Percentiles rank a stretch among this genome's conserved stretches.
Evolutionary conservation across 805 yeast species (phyloP).

Genomic region (Cyberlindnera samutprakarnensis): DNA sequence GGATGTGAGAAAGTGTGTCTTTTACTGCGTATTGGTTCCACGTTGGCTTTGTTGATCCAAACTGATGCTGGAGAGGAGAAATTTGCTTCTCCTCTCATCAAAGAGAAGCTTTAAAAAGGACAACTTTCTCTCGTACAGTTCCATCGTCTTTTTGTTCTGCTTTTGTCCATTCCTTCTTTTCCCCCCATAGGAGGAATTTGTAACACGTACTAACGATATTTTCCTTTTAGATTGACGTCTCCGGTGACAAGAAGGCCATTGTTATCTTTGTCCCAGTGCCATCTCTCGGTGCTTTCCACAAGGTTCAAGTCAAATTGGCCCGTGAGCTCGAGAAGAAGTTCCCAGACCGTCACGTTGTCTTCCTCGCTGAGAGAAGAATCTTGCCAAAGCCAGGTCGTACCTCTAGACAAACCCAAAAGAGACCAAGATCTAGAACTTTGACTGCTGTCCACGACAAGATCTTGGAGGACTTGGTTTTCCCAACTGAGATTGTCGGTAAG

Average conservation of each 20-base stretch:
- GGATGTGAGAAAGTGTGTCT: not conserved
- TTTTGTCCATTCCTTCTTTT: not conserved
- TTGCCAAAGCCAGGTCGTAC: conserved; percentile 98
- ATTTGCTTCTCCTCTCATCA: too few species aligned
- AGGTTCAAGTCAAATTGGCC: conserved; percentile 94
- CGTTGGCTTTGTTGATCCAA: too few species aligned
- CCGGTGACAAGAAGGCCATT: conserved; percentile 98
- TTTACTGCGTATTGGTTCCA: too few species aligned
- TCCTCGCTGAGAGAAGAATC: conserved; percentile 99
- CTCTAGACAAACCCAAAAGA: conserved; percentile 91
- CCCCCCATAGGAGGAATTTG: conserved; percentile 6
- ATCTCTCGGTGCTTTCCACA: conserved; percentile 86
- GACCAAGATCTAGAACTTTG: conserved; percentile 99
- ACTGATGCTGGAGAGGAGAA: too few species aligned
- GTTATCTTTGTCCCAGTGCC: conserved; percentile 98
- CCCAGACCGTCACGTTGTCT: conserved; percentile 99
- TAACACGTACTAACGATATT: conserved; percentile 15
- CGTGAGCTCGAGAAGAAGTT: conserved; percentile 99
- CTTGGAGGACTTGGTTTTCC: conserved; percentile 99
- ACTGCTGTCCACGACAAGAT: conserved; percentile 97
- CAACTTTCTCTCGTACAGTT: too few species aligned
- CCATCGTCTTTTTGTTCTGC: too few species aligned
- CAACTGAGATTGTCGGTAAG: conserved; percentile 98
- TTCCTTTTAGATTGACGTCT: conserved; percentile 82
- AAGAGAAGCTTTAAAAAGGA: too few species aligned